Evolutionary conservation across 148 eudicot species (phyloP).

Genomic region (Mesembryanthemum crystallinum): DNA sequence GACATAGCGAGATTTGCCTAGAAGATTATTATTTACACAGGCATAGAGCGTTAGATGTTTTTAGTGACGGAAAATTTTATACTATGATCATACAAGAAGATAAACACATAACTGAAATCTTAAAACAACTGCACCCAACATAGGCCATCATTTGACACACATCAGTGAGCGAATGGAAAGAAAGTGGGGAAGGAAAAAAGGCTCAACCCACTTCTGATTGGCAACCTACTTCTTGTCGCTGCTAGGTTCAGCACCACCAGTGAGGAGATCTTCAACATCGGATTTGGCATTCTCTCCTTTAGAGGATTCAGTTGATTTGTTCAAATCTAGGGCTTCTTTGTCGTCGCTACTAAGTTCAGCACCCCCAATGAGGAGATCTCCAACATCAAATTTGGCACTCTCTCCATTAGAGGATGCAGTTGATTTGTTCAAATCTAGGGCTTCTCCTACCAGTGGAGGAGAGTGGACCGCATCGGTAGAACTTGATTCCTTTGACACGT

Average conservation of each 20-base stretch:
- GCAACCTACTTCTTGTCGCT: conserved; percentile 11
- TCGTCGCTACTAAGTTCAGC: conserved; percentile 14
- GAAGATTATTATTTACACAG: conserved; percentile 18
- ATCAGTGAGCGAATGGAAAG: conserved; percentile 9
- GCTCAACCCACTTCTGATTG: neutral
- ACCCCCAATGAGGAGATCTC: neutral
- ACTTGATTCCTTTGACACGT: neutral
- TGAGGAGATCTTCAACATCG: conserved; percentile 2
- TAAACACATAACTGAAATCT: neutral
- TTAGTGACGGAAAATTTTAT: neutral
- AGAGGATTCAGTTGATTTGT: conserved; percentile 18
- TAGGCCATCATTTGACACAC: conserved; percentile 4
- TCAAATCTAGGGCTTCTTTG: conserved; percentile 3
- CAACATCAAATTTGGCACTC: conserved; percentile 16
- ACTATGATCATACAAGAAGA: conserved; percentile 8
- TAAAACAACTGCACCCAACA: neutral
- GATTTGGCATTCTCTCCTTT: conserved; percentile 20
- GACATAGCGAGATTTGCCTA: neutral
- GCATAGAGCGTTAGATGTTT: neutral
- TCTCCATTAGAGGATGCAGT: conserved; percentile 15
- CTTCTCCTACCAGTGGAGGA: conserved; percentile 9
- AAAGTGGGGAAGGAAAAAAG: neutral
- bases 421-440: neutral
- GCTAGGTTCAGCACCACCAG: conserved; percentile 8
- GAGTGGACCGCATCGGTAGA: conserved; percentile 18